Conservation (phyloP, 371 early-diverging fungal genomes). For the Chytridiales sp. region DNA sequence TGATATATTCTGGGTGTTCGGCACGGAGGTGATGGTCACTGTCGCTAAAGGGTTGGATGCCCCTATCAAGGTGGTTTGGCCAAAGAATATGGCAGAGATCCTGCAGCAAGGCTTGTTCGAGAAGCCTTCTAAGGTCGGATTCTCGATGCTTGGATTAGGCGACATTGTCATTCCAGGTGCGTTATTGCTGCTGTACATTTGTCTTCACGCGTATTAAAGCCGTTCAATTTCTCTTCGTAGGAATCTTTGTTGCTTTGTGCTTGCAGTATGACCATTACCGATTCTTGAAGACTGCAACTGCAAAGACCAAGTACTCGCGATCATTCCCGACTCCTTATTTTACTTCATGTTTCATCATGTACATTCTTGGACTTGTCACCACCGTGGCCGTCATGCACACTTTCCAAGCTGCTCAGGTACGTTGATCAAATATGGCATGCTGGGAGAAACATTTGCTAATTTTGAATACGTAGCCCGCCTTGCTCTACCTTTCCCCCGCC, state of each 20-base stretch:
- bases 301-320: slow-evolving; percentile 41
- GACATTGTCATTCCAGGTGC: slow-evolving; percentile 96
- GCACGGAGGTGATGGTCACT: slow-evolving; percentile 97
- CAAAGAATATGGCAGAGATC: slow-evolving; percentile 68
- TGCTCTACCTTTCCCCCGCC: slow-evolving; percentile 94
- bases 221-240: slow-evolving; percentile 34
- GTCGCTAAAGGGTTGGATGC: slow-evolving; percentile 96
- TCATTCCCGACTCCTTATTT: slow-evolving; percentile 87
- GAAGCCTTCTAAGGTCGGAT: slow-evolving; percentile 42
- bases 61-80: slow-evolving; percentile 94
- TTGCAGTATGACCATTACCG: slow-evolving; percentile 80
- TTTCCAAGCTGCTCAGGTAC: slow-evolving; percentile 89
- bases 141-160: slow-evolving; percentile 96
- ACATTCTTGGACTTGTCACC: slow-evolving; percentile 79
- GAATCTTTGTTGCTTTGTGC: slow-evolving; percentile 89
- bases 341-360: slow-evolving; percentile 73
- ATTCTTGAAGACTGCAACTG: slow-evolving; percentile 42
- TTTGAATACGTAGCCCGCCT: slow-evolving; percentile 89
- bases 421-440: neutral
- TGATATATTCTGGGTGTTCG: slow-evolving; percentile 99
- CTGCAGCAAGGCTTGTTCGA: slow-evolving; percentile 31
- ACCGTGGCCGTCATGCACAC: slow-evolving; percentile 93
- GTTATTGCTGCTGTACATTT: neutral
- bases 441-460: neutral
- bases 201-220: no score